Evolutionary conservation across 345 rosid species (phyloP), one percentile per base, ranked within the genome.

Genomic region (Lumnitzera racemosa): DNA sequence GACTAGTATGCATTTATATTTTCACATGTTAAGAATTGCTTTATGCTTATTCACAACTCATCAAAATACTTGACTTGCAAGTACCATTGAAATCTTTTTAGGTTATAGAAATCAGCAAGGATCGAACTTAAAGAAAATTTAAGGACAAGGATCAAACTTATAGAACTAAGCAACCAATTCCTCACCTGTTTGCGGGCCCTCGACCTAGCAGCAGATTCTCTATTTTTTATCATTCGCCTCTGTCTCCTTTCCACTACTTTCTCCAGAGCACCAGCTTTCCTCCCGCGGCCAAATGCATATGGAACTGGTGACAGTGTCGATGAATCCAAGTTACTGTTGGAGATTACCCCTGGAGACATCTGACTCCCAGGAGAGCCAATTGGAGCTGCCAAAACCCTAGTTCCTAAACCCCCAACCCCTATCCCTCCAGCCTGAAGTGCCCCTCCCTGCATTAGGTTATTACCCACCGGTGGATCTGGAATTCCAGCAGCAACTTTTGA

Each of bases 121-220:
- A 20, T 20, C 20, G 1, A 20, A 20, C 20, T 20, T 20, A 20
- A 20, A 20, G 20, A 20, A 20, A 20, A 20, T 20, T 36, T 20
- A 17, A 5, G 61, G 49, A 46, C 48, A 24, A 31, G 29, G 46
- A 48, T 2, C 2, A 67, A 47, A 69, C 43, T 25, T 6, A 59
- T 9, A 17, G 60, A 62, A 61, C 36, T 49, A 50, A 55, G 68
- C 63, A 58, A 61, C 57, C 68, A 51, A 47, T 31, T 25, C 57
- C 56, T 73, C 59, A 90, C 99, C 99, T 94, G 99, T 79, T 94
- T 94, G 56, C 99, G 96, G 75, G 96, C 96, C 66, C 99, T 74
- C 54, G 97, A 94, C 71, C 96, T 86, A 31, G 97, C 95, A 74
- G 99, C 99, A 12, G 99, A 94, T 68, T 94, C 97, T 57, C 99